phyloP scores from a whole-genome alignment of 2,329 filamentous ascomycete genomes.

The Aspergillaceae sp. region DNA sequence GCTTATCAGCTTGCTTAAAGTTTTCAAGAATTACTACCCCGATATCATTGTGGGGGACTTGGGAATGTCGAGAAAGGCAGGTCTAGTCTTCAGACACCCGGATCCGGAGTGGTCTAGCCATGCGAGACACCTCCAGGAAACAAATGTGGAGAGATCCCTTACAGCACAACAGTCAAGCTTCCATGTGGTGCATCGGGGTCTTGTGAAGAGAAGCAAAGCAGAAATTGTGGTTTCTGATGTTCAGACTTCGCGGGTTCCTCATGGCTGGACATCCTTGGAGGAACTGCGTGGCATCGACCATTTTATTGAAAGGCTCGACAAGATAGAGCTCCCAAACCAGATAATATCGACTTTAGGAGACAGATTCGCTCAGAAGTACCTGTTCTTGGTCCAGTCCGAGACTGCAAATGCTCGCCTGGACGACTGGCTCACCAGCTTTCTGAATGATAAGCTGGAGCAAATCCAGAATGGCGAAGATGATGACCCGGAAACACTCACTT shows the following conservation, averaged over 20 bases:
- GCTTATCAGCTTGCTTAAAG: slow-evolving; percentile 62
- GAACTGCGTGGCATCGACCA: slow-evolving; percentile 64
- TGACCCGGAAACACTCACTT: slow-evolving; percentile 27
- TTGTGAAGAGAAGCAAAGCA: slow-evolving; percentile 42
- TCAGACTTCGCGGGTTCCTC: slow-evolving; percentile 64
- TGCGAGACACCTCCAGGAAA: slow-evolving; percentile 59
- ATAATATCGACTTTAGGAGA: slow-evolving; percentile 68
- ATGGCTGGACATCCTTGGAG: slow-evolving; percentile 53
- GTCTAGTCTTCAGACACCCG: slow-evolving; percentile 51
- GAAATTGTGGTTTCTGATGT: slow-evolving; percentile 56
- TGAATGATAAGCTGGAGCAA: slow-evolving; percentile 29
- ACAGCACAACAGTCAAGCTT: slow-evolving; percentile 48
- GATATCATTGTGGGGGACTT: slow-evolving; percentile 73
- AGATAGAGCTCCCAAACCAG: slow-evolving; percentile 72
- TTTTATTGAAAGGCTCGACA: slow-evolving; percentile 66
- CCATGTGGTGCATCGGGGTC: slow-evolving; percentile 51
- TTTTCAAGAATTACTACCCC: slow-evolving; percentile 88
- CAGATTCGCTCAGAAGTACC: slow-evolving; percentile 65
- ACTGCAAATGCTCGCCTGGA: slow-evolving; percentile 33
- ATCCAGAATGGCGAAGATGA: slow-evolving; percentile 39
- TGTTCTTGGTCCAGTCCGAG: slow-evolving; percentile 57
- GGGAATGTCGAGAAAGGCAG: slow-evolving; percentile 34
- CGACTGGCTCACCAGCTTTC: slow-evolving; percentile 33
- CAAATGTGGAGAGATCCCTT: slow-evolving; percentile 36
- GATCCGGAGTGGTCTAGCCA: slow-evolving; percentile 65